Percentiles rank a stretch among this genome's conserved stretches.
These are phyloP conservation scores for Eimeria praecox DNA, from an alignment of 169 alveolate genomes.

Conservation along the genomic window DNA sequence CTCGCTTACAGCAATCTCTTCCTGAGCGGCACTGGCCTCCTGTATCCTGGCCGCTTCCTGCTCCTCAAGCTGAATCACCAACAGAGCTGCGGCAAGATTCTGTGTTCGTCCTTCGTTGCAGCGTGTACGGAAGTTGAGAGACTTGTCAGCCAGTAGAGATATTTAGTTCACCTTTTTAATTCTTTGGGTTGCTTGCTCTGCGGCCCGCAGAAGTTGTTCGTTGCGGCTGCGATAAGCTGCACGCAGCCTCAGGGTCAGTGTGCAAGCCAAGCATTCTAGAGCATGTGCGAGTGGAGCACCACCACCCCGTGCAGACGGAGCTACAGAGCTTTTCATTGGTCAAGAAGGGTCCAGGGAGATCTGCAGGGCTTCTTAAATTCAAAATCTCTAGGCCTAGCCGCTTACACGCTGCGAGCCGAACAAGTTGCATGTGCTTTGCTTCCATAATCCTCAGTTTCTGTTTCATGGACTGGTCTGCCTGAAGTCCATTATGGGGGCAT, in stretches of 20 bases:
- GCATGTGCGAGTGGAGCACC: not conserved
- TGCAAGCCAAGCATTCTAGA: not conserved
- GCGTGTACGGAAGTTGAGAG: not conserved
- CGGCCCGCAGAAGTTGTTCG: constrained; percentile 36
- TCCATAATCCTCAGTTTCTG: constrained; percentile 50
- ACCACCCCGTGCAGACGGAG: not conserved
- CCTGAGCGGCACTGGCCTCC: constrained; percentile 20
- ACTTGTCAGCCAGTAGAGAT: not conserved
- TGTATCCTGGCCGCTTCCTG: constrained; percentile 26
- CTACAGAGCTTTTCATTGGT: not conserved
- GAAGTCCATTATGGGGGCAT: not conserved
- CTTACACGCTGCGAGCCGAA: constrained; percentile 62
- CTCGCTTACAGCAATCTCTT: not conserved
- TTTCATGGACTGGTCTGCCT: constrained; percentile 22
- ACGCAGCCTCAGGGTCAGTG: constrained; percentile 20
- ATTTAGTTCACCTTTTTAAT: not conserved
- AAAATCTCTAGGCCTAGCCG: not conserved
- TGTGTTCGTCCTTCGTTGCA: too few relatives aligned
- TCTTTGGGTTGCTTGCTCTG: constrained; percentile 36
- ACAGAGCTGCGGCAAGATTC: not conserved
- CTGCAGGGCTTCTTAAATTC: not conserved
- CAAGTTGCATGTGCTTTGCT: constrained; percentile 62
- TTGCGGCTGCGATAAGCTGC: constrained; percentile 65
- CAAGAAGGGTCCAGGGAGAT: not conserved
- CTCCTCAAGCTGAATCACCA: constrained; percentile 51